phyloP scores from a whole-genome alignment of 352 stramenopile genomes.

The Globisporangium acanthophoron region DNA sequence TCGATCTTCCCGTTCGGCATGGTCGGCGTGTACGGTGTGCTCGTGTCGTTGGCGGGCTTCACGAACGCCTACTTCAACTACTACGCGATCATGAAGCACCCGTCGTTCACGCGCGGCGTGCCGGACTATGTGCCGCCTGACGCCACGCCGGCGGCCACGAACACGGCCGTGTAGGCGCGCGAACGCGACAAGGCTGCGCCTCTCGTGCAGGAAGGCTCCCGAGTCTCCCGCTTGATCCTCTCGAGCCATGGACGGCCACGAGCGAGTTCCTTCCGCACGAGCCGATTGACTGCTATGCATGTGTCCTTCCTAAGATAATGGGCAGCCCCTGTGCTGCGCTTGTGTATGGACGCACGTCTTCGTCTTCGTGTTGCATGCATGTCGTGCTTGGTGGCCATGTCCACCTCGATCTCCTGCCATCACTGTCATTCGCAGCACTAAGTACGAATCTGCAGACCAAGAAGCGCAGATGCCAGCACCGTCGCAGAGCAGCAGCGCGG shows the following conservation, averaged over 20 bases:
- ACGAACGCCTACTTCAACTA: slow-evolving; percentile 89
- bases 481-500: neutral
- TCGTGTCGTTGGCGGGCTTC: slow-evolving; percentile 74
- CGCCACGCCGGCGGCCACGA: slow-evolving; percentile 23
- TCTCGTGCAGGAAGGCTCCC: too few species aligned
- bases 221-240: neutral
- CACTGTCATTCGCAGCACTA: too few species aligned
- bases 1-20: slow-evolving; percentile 88
- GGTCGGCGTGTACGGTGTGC: slow-evolving; percentile 72
- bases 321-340: too few species aligned
- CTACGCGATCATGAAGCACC: slow-evolving; percentile 83
- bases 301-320: neutral
- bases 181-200: neutral
- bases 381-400: too few species aligned
- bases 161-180: slow-evolving; percentile 8
- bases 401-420: too few species aligned
- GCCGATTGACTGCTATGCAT: neutral
- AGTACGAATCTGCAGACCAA: neutral
- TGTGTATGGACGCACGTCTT: too few species aligned
- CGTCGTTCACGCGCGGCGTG: slow-evolving; percentile 78
- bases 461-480: neutral
- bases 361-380: too few species aligned
- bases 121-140: slow-evolving; percentile 77
- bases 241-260: neutral
- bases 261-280: neutral